Conservation (phyloP, 768 basidiomycete genomes). For the Leucocoprinus birnbaumii region DNA sequence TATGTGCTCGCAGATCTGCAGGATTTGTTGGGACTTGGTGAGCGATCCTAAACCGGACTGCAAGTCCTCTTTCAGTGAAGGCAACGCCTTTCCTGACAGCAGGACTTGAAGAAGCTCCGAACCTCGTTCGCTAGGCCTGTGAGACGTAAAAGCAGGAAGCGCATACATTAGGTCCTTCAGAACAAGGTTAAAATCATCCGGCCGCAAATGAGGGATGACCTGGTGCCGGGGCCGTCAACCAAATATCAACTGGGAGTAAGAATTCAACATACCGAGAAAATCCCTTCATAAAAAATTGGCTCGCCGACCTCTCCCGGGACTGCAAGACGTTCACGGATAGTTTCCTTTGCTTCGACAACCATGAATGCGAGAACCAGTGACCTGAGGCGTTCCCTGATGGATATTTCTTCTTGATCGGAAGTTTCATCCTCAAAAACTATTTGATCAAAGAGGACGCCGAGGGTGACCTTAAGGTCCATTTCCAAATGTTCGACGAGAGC, state of each 20-base stretch:
- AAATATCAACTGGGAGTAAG: background rate
- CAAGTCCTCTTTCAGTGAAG: slow-evolving; percentile 21
- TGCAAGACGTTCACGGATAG: slow-evolving; percentile 40
- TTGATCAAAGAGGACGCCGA: slow-evolving; percentile 71
- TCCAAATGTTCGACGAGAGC: slow-evolving; percentile 62
- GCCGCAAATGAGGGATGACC: slow-evolving; percentile 46
- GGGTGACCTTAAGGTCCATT: slow-evolving; percentile 55
- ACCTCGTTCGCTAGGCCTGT: background rate
- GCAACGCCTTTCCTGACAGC: slow-evolving; percentile 36
- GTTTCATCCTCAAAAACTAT: slow-evolving; percentile 47
- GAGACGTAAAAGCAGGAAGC: slow-evolving; percentile 12
- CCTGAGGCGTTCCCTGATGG: slow-evolving; percentile 53
- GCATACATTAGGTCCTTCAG: slow-evolving; percentile 15
- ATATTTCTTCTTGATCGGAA: slow-evolving; percentile 55
- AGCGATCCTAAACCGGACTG: slow-evolving; percentile 12
- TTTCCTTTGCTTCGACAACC: slow-evolving; percentile 44
- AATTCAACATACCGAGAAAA: slow-evolving; percentile 41
- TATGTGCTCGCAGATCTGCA: slow-evolving; percentile 9
- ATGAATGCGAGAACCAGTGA: slow-evolving; percentile 61
- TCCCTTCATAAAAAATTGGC: slow-evolving; percentile 40
- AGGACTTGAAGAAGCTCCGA: slow-evolving; percentile 19
- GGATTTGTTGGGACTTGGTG: background rate
- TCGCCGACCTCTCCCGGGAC: slow-evolving; percentile 44
- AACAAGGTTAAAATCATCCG: slow-evolving; percentile 40
- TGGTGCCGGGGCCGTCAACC: slow-evolving; percentile 20